These are phyloP conservation scores for Camelina neglecta DNA, from an alignment of 345 rosid genomes.

Conservation along the genomic window DNA sequence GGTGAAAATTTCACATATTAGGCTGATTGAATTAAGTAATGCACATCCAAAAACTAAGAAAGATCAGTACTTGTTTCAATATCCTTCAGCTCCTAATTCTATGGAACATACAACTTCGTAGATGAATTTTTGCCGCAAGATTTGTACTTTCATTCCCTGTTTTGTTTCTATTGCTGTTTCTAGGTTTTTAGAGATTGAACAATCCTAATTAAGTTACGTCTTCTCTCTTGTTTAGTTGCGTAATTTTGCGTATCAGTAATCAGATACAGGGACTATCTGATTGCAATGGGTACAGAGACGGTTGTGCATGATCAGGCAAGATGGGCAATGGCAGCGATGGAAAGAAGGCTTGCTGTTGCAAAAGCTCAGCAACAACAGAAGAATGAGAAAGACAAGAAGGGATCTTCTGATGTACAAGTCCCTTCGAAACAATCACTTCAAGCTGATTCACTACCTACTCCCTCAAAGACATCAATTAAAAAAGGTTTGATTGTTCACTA, in stretches of 20 bases:
- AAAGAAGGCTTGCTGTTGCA: conserved; percentile 60
- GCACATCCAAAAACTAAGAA: background rate
- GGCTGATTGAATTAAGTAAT: conserved; percentile 1
- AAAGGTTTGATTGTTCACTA: conserved; percentile 46
- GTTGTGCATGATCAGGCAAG: conserved; percentile 52
- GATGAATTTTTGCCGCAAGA: conserved; percentile 17
- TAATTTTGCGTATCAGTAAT: conserved; percentile 15
- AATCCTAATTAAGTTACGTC: background rate
- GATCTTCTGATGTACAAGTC: conserved; percentile 10
- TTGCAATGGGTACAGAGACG: conserved; percentile 28
- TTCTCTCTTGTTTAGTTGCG: background rate
- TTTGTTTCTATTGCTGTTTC: background rate
- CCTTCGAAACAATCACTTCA: conserved; percentile 32
- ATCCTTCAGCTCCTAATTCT: background rate
- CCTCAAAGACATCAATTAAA: conserved; percentile 33
- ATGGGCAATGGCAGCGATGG: conserved; percentile 62
- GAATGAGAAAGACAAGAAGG: conserved; percentile 44
- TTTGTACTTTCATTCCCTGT: background rate
- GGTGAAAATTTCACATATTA: background rate
- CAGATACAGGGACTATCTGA: background rate
- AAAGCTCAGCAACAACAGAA: conserved; percentile 62
- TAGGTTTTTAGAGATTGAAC: background rate
- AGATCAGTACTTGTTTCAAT: background rate
- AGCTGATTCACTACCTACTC: conserved; percentile 37
- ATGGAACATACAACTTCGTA: background rate